Conservation (phyloP, 495 filamentous ascomycete species). For the Neurospora sp. region DNA sequence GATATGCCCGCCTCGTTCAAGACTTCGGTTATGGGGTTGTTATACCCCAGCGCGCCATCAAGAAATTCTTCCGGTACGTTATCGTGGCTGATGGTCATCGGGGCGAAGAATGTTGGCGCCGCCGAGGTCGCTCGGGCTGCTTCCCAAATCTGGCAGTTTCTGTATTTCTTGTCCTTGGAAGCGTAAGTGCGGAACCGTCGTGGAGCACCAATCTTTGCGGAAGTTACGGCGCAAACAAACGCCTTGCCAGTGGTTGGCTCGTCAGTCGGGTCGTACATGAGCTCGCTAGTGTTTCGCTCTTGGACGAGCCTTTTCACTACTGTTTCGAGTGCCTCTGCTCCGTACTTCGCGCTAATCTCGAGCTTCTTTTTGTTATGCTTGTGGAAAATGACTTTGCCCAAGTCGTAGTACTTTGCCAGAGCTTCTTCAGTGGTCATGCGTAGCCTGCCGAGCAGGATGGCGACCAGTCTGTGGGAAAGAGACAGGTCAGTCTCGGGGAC, state of each 20-base stretch:
- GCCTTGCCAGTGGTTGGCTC: not conserved
- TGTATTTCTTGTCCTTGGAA: not conserved
- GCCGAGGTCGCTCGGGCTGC: conserved; percentile 12
- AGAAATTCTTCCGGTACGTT: conserved; percentile 7
- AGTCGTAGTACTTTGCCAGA: not conserved
- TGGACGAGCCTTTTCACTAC: not conserved
- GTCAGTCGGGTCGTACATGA: not conserved
- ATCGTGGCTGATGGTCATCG: not conserved
- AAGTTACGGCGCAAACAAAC: not conserved
- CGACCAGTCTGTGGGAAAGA: not conserved
- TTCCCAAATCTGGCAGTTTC: conserved; percentile 7
- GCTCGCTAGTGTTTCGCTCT: not conserved
- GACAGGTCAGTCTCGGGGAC: not conserved
- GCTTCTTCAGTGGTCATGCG: too few relatives aligned
- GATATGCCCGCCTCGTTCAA: not conserved
- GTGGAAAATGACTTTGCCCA: not conserved
- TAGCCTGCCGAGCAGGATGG: too few relatives aligned
- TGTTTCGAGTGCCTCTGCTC: not conserved
- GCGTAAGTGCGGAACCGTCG: not conserved
- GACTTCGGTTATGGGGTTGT: conserved; percentile 15
- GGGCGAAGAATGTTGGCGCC: conserved; percentile 6
- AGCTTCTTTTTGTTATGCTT: not conserved
- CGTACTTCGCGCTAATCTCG: not conserved
- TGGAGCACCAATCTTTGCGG: not conserved
- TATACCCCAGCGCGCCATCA: conserved; percentile 20